Conservation (phyloP, 768 basidiomycete genomes). For the Phallus indusiatus region DNA sequence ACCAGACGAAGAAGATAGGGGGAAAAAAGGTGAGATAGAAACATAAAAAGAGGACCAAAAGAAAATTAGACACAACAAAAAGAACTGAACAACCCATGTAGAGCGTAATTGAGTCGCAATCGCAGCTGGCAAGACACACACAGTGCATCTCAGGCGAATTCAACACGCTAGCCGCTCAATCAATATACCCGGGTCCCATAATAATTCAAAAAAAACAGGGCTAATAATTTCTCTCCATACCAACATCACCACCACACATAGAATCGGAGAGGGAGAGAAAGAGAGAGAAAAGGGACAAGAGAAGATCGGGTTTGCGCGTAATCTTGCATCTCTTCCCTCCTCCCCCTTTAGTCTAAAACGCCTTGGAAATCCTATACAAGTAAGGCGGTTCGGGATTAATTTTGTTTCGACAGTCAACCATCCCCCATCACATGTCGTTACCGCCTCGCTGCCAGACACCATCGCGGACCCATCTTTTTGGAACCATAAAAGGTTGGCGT, state of each 20-base stretch:
- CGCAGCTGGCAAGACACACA: too few relatives aligned
- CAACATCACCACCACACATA: too few relatives aligned
- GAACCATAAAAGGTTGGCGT: too few relatives aligned
- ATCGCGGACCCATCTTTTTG: background rate
- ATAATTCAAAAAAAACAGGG: background rate
- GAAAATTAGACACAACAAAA: background rate
- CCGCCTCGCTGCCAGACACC: background rate
- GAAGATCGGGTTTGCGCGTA: too few relatives aligned
- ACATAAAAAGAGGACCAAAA: background rate
- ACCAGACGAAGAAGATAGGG: background rate
- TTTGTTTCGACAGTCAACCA: background rate
- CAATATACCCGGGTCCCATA: background rate
- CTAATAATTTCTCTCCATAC: background rate
- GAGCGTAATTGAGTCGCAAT: background rate
- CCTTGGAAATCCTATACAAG: too few relatives aligned
- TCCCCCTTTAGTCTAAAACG: too few relatives aligned
- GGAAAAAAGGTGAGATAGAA: background rate
- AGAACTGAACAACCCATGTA: background rate
- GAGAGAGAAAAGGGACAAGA: too few relatives aligned
- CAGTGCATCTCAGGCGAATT: background rate
- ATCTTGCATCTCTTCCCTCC: too few relatives aligned
- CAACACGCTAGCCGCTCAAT: background rate
- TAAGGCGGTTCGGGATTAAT: too few relatives aligned
- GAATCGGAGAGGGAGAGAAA: too few relatives aligned
- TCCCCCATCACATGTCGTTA: background rate